A percentile compares a stretch with the other conserved stretches of the same genome.
Evolutionary conservation across 2,329 filamentous ascomycete species (phyloP).

Genomic region (Trichoderma semiorbis): DNA sequence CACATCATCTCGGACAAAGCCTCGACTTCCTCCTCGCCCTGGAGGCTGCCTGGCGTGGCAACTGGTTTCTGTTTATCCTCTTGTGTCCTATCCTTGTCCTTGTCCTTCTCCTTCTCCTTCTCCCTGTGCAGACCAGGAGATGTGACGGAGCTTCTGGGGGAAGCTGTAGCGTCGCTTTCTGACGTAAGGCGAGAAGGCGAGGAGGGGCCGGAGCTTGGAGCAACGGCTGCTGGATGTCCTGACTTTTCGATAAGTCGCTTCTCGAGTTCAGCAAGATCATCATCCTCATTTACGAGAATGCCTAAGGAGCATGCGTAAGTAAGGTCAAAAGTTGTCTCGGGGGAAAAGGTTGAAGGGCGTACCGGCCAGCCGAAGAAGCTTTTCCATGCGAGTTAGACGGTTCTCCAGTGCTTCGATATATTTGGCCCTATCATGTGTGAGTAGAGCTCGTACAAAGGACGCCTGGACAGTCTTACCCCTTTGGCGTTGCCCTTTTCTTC

Average conservation of each 20-base stretch:
- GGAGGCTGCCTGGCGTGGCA: conserved; percentile 36
- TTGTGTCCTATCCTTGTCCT: conserved; percentile 37
- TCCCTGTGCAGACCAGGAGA: conserved; percentile 48
- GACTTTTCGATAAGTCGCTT: conserved; percentile 64
- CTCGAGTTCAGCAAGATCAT: conserved; percentile 84
- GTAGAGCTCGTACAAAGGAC: conserved; percentile 20
- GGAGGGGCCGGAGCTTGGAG: conserved; percentile 45
- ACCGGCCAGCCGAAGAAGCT: conserved; percentile 78
- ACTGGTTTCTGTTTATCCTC: conserved; percentile 36
- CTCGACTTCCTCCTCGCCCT: conserved; percentile 70
- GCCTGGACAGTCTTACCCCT: conserved; percentile 64
- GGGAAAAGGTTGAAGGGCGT: neutral
- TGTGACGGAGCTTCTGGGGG: conserved; percentile 52
- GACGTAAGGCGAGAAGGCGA: conserved; percentile 49
- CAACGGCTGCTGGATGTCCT: conserved; percentile 49
- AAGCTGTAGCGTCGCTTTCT: conserved; percentile 40
- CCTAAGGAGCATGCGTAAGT: conserved; percentile 40
- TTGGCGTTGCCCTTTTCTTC: conserved; percentile 96
- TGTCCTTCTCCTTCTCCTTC: conserved; percentile 32
- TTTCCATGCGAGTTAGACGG: conserved; percentile 92
- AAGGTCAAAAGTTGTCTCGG: neutral
- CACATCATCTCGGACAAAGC: conserved; percentile 98
- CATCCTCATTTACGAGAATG: conserved; percentile 77
- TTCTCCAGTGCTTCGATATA: conserved; percentile 98
- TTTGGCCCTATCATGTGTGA: conserved; percentile 64